phyloP scores from a whole-genome alignment of 257 asterid genomes.

The Plantago major region DNA sequence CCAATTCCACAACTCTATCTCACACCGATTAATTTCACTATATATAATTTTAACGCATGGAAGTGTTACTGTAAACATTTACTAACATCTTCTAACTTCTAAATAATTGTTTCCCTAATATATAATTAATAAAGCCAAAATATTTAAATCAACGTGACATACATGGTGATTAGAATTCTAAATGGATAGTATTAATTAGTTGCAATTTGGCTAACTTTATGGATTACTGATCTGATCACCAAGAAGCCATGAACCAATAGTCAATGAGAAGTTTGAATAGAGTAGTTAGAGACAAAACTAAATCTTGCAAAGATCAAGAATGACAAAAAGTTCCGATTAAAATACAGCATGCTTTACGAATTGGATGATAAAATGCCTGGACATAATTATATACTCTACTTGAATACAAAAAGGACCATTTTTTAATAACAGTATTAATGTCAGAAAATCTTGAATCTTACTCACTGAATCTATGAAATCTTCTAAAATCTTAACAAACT shows the following conservation, averaged over 20 bases:
- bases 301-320: conserved; percentile 21
- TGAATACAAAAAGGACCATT: not conserved
- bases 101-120: not conserved
- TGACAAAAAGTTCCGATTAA: conserved; percentile 23
- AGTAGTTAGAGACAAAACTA: conserved; percentile 44
- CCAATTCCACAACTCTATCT: no score
- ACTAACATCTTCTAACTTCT: no score
- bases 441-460: not conserved
- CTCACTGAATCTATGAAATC: conserved; percentile 4
- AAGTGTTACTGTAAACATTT: no score
- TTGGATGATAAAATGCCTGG: conserved; percentile 2
- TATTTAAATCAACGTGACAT: not conserved
- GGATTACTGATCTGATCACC: not conserved
- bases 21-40: no score
- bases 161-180: not conserved
- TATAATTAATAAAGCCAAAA: not conserved
- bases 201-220: not conserved
- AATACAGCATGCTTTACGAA: conserved; percentile 22
- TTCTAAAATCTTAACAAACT: not conserved
- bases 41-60: no score
- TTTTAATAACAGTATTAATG: no score
- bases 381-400: conserved; percentile 2
- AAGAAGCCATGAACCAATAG: conserved; percentile 18
- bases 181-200: not conserved
- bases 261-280: conserved; percentile 7